These are phyloP conservation scores for Beta lomatogona DNA, from an alignment of 179 eudicot genomes.

Conservation along the genomic window DNA sequence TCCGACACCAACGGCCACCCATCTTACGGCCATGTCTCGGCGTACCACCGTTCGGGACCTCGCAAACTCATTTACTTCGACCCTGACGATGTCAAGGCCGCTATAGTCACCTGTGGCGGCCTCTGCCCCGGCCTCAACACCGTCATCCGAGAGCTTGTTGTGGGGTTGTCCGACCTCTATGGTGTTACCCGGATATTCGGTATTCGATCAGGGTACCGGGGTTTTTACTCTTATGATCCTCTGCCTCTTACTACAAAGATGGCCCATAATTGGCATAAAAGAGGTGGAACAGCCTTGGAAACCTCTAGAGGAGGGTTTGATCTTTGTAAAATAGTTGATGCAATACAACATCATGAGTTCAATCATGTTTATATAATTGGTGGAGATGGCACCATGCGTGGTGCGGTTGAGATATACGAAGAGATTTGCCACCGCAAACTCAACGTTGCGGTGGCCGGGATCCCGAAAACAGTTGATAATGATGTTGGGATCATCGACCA, in stretches of 20 bases:
- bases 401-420: slow-evolving; percentile 65
- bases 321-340: slow-evolving; percentile 53
- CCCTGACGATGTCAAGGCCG: slow-evolving; percentile 51
- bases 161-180: slow-evolving; percentile 67
- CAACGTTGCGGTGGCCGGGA: slow-evolving; percentile 52
- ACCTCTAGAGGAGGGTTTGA: slow-evolving; percentile 86
- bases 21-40: slow-evolving; percentile 9
- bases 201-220: slow-evolving; percentile 58
- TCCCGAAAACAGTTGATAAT: slow-evolving; percentile 86
- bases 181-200: slow-evolving; percentile 61
- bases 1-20: slow-evolving; percentile 8
- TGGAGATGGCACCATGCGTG: slow-evolving; percentile 90
- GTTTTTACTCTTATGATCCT: slow-evolving; percentile 57
- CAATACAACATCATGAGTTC: slow-evolving; percentile 55
- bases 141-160: slow-evolving; percentile 81
- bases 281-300: slow-evolving; percentile 68
- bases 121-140: slow-evolving; percentile 80
- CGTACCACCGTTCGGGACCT: slow-evolving; percentile 74
- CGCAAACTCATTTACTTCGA: slow-evolving; percentile 45
- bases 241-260: slow-evolving; percentile 49
- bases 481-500: slow-evolving; percentile 75
- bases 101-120: slow-evolving; percentile 83
- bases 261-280: slow-evolving; percentile 73
- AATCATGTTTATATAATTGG: slow-evolving; percentile 86
- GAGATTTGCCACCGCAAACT: slow-evolving; percentile 61